phyloP scores from a whole-genome alignment of 768 basidiomycete genomes.

The Boletus insuetus region DNA sequence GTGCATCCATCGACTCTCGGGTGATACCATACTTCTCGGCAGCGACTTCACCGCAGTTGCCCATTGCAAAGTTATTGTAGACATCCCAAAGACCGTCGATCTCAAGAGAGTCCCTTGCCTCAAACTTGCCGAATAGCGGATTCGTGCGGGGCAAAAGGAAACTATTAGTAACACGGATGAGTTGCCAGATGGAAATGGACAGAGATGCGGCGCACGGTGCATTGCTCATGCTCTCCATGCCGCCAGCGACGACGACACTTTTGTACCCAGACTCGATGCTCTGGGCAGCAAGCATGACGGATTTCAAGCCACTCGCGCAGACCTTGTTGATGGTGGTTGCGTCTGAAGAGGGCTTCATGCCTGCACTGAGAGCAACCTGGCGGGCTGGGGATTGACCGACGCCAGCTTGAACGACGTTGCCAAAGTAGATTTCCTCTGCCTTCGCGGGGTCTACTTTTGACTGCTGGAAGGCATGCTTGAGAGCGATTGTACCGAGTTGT shows the following conservation, averaged over 20 bases:
- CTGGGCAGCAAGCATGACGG: conserved; percentile 92
- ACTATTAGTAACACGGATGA: conserved; percentile 34
- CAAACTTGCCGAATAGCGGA: conserved; percentile 86
- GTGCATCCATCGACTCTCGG: conserved; percentile 84
- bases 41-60: conserved; percentile 89
- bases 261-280: conserved; percentile 85
- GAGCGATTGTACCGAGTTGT: conserved; percentile 83
- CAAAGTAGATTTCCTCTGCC: conserved; percentile 96
- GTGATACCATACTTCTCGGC: conserved; percentile 81
- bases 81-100: conserved; percentile 95
- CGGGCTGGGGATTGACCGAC: conserved; percentile 98
- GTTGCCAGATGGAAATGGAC: conserved; percentile 1
- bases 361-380: conserved; percentile 92
- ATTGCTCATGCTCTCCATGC: conserved; percentile 99
- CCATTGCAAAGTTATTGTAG: conserved; percentile 98
- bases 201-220: conserved; percentile 72
- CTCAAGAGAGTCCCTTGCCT: conserved; percentile 83
- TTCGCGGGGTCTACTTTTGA: conserved; percentile 74
- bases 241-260: conserved; percentile 86
- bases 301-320: conserved; percentile 96
- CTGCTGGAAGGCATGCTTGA: conserved; percentile 86
- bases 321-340: conserved; percentile 99
- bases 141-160: conserved; percentile 82
- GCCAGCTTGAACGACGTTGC: conserved; percentile 96
- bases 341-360: conserved; percentile 80